Evolutionary conservation across 768 basidiomycete genomes (phyloP), one percentile per base, ranked within the genome.

Genomic region (Rhizopogon vinicolor): DNA sequence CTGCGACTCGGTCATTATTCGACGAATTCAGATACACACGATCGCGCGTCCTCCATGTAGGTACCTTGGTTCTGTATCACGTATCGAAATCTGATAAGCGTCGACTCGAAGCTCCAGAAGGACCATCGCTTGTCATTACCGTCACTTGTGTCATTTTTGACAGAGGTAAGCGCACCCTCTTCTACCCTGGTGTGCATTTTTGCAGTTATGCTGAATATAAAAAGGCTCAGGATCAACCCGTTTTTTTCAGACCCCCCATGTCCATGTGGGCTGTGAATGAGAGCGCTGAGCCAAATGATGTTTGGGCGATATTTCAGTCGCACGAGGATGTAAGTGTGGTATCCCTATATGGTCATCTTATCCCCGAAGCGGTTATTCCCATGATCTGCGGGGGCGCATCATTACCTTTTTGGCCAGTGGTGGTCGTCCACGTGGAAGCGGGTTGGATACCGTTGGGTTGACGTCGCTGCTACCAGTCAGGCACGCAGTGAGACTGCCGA

Each of bases 291-390:
- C 60, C 59, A 48, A 72, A 77, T 45, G 71, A 73, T 13, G 69
- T 81, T 10, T 86, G 81, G 82, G 76, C 78, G 1, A 78, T 86
- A 8, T 85, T 85, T 68, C 67, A 67, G 57, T 77, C 78, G 0
- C 86, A 87, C 59, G 78, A 80, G 63, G 83, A 86, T 74, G 85
- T 86, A 57, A 63, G 84, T 53, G 31, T 44, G 14, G 29, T 37
- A 9, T 28, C 55, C 16, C 16, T 16, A 29, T 55, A 18, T 52
- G 54, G 51, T 41, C 12, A 37, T 43, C 19, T 43, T 28, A 22
- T 33, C 18, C 41, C 51, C 37, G 51, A 29, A 22, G 18, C 35
- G 16, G 31, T 14, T 19, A 19, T 35, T 29, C 53, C 55, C 54
- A 19, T 53, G 57, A 45, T 56, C 43, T 37, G 35, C 43, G 22